A percentile compares a stretch with the other conserved stretches of the same genome.
Evolutionary conservation across 768 basidiomycete species (phyloP).

Genomic region (Gymnopilus junonius): DNA sequence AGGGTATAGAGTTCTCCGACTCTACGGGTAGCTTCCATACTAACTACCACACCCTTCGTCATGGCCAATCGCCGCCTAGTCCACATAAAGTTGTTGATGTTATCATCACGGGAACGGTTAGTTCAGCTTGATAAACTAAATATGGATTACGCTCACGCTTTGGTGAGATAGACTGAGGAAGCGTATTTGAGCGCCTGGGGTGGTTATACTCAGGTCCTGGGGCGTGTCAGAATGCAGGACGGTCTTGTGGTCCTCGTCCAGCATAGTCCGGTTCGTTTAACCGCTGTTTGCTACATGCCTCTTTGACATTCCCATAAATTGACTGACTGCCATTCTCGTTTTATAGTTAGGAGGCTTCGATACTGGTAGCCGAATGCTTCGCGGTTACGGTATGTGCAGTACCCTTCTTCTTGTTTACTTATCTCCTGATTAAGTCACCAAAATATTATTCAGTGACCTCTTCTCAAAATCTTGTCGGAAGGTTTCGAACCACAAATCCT

Average conservation of each 20-base stretch:
- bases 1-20: conserved; percentile 48
- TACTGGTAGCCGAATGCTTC: conserved; percentile 33
- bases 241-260: conserved; percentile 56
- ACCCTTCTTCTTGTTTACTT: background rate
- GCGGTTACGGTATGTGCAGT: conserved; percentile 49
- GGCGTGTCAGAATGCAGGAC: conserved; percentile 61
- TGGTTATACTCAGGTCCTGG: conserved; percentile 50
- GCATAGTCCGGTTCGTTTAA: conserved; percentile 14
- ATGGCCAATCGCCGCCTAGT: conserved; percentile 19
- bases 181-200: conserved; percentile 59
- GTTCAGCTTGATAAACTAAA: conserved; percentile 18
- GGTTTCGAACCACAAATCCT: conserved; percentile 41
- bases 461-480: conserved; percentile 55
- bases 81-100: conserved; percentile 43
- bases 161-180: conserved; percentile 45
- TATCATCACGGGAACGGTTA: conserved; percentile 56
- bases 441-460: conserved; percentile 43
- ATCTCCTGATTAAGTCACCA: conserved; percentile 5
- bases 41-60: conserved; percentile 42
- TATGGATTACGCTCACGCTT: background rate
- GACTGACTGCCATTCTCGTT: background rate
- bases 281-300: background rate
- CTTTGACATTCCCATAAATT: background rate
- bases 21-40: conserved; percentile 37
- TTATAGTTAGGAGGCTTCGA: background rate